A percentile compares a stretch with the other conserved stretches of the same genome.
Evolutionary conservation across 208 protist genomes (phyloP).

Genomic region (Herpetomonas tarakana): DNA sequence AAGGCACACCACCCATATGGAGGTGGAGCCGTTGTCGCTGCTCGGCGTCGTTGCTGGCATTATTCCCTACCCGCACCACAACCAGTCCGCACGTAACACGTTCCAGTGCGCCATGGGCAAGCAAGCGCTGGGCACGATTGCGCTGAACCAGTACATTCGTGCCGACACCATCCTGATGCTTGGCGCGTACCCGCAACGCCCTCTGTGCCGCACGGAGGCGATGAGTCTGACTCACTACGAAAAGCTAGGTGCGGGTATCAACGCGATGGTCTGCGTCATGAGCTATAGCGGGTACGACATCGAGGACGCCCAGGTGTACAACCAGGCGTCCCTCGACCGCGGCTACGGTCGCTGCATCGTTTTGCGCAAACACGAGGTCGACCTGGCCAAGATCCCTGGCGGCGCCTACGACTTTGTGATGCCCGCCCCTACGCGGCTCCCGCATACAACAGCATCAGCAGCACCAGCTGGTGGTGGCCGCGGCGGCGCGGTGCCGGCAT

Average conservation of each 20-base stretch:
- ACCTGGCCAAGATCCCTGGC: slow-evolving; percentile 55
- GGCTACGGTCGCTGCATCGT: slow-evolving; percentile 96
- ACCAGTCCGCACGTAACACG: slow-evolving; percentile 99
- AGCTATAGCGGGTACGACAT: slow-evolving; percentile 99
- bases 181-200: slow-evolving; percentile 98
- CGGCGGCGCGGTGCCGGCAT: neutral
- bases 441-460: slow-evolving; percentile 23
- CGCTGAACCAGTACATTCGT: slow-evolving; percentile 94
- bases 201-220: slow-evolving; percentile 95
- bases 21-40: slow-evolving; percentile 90
- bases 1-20: slow-evolving; percentile 89
- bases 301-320: slow-evolving; percentile 99
- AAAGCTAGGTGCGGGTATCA: slow-evolving; percentile 98
- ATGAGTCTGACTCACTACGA: slow-evolving; percentile 96
- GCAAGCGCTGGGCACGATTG: slow-evolving; percentile 97
- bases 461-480: neutral
- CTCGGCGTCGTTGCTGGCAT: slow-evolving; percentile 94
- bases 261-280: slow-evolving; percentile 99
- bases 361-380: slow-evolving; percentile 87
- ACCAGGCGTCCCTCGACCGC: slow-evolving; percentile 95
- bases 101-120: slow-evolving; percentile 99
- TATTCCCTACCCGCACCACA: slow-evolving; percentile 99
- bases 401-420: slow-evolving; percentile 73
- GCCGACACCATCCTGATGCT: slow-evolving; percentile 99
- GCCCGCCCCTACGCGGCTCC: slow-evolving; percentile 40